Conservation (phyloP, 345 rosid genomes). For the Ailanthus altissimus region DNA sequence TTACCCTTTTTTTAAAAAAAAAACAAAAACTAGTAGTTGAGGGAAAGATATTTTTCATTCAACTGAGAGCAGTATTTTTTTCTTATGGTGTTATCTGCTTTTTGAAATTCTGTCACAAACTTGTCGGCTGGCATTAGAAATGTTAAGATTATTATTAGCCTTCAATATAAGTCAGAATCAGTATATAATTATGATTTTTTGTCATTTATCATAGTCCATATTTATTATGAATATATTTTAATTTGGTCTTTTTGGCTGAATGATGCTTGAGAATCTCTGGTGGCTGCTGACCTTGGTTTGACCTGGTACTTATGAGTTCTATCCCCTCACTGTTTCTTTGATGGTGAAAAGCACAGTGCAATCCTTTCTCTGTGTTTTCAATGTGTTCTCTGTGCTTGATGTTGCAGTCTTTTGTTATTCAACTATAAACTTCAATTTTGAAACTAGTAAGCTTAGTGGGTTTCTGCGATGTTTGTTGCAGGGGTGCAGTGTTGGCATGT, state of each 20-base stretch:
- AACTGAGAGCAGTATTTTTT: not conserved
- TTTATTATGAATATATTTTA: not conserved
- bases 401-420: not conserved
- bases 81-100: not conserved
- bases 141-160: not conserved
- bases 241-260: not conserved
- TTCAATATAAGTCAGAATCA: not conserved
- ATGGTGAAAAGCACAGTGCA: not conserved
- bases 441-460: not conserved
- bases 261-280: not conserved
- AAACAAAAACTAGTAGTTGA: not conserved
- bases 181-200: not conserved
- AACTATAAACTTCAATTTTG: not conserved
- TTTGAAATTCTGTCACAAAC: not conserved
- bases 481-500: constrained; percentile 90
- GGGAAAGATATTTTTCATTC: not conserved
- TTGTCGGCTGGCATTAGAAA: not conserved
- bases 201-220: not conserved
- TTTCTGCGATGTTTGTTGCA: constrained; percentile 29
- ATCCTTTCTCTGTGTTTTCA: not conserved
- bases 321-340: not conserved
- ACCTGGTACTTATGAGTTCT: not conserved
- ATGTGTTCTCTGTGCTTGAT: not conserved
- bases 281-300: not conserved
- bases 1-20: too few relatives aligned